phyloP scores from a whole-genome alignment of 2,329 filamentous ascomycete species.

The Epichloe bromicola region DNA sequence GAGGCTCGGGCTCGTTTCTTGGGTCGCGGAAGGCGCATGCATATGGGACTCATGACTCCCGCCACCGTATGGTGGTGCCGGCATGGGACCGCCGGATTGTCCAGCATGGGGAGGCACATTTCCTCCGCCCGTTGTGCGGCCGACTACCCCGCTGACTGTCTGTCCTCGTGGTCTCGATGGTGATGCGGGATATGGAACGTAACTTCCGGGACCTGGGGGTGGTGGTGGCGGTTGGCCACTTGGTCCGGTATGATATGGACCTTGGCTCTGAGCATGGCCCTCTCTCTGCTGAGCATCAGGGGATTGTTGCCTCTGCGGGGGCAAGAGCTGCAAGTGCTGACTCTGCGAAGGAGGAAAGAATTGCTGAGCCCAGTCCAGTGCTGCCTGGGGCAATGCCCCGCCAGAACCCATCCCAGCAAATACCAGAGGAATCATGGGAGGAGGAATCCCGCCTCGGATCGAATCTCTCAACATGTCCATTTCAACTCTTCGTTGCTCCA shows the following conservation, averaged over 20 bases:
- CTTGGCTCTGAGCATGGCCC: conserved; percentile 24
- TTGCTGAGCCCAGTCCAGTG: conserved; percentile 57
- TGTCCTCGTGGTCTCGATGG: conserved; percentile 37
- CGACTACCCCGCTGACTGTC: conserved; percentile 29
- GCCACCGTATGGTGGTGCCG: conserved; percentile 24
- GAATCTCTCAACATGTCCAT: conserved; percentile 60
- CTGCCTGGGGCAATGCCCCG: conserved; percentile 44
- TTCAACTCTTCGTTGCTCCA: conserved; percentile 63
- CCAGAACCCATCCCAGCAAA: conserved; percentile 57
- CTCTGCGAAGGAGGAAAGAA: conserved; percentile 40
- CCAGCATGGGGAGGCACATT: conserved; percentile 23
- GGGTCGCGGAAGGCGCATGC: conserved; percentile 41
- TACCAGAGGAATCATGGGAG: conserved; percentile 60
- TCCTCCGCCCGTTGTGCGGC: conserved; percentile 29
- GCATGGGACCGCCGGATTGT: not conserved
- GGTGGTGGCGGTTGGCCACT: conserved; percentile 10
- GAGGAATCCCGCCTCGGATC: conserved; percentile 56
- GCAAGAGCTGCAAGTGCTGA: conserved; percentile 37
- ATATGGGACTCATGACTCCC: conserved; percentile 30
- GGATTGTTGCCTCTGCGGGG: conserved; percentile 36
- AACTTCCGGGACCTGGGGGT: conserved; percentile 26
- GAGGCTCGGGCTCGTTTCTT: conserved; percentile 60
- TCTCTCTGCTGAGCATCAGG: conserved; percentile 40
- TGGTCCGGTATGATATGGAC: conserved; percentile 27
- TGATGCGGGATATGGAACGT: conserved; percentile 34